phyloP scores from a whole-genome alignment of 2,329 filamentous ascomycete species.

The Bipolaris victoriae region DNA sequence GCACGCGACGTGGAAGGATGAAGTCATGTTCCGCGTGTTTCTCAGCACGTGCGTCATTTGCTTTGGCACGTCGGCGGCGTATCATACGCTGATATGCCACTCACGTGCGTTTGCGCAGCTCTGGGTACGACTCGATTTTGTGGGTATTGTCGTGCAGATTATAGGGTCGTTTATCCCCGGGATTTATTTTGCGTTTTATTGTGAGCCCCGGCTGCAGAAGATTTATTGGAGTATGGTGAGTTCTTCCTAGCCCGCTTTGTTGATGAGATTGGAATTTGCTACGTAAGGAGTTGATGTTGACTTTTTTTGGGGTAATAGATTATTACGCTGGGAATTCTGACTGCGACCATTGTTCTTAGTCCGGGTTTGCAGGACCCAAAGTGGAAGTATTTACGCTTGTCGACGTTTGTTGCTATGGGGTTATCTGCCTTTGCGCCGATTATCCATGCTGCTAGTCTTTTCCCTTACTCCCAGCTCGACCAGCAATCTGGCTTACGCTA shows the following conservation, averaged over 20 bases:
- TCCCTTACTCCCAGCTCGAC: conserved; percentile 65
- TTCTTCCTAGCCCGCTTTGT: not conserved
- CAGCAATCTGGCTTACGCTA: conserved; percentile 65
- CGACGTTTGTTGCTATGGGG: conserved; percentile 87
- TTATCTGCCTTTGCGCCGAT: conserved; percentile 84
- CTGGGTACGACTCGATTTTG: conserved; percentile 89
- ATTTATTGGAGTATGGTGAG: conserved; percentile 51
- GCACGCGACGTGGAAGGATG: conserved; percentile 22
- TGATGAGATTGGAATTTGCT: no score
- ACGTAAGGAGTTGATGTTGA: no score
- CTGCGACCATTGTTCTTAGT: conserved; percentile 76
- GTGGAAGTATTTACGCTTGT: conserved; percentile 81
- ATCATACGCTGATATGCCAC: conserved; percentile 82
- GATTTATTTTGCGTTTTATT: conserved; percentile 63
- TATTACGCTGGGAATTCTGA: conserved; percentile 63
- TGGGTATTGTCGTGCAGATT: conserved; percentile 87
- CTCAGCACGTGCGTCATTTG: conserved; percentile 43
- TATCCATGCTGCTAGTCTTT: conserved; percentile 67
- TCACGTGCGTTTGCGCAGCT: conserved; percentile 74
- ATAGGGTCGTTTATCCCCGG: conserved; percentile 86
- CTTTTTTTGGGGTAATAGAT: not conserved
- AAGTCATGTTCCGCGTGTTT: conserved; percentile 32
- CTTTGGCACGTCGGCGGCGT: conserved; percentile 64
- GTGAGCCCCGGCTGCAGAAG: conserved; percentile 38
- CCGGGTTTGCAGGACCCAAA: conserved; percentile 81